phyloP scores from a whole-genome alignment of 164 flowering plant species.

The Umbilicus rupestris region DNA sequence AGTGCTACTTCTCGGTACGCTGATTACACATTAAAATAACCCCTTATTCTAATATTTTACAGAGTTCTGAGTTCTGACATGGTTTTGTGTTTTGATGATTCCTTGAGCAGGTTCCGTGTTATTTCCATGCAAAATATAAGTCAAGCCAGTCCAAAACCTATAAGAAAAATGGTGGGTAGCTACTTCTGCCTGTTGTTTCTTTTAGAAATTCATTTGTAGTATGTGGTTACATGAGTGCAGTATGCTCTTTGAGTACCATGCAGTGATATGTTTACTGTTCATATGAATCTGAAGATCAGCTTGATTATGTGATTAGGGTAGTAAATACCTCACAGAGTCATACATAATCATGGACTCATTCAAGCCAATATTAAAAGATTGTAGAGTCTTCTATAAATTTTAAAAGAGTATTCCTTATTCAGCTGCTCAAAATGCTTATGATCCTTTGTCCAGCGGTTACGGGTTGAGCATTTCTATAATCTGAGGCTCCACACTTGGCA shows the following conservation, averaged over 20 bases:
- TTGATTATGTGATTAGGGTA: not conserved
- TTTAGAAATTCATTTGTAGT: not conserved
- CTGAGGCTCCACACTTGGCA: not conserved
- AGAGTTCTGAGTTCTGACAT: not conserved
- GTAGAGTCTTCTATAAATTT: not conserved
- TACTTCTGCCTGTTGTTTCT: not conserved
- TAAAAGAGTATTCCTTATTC: not conserved
- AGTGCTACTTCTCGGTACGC: constrained; percentile 62
- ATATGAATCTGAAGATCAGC: not conserved
- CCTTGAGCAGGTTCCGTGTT: constrained; percentile 26
- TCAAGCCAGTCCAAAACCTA: constrained; percentile 28
- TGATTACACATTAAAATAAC: not conserved
- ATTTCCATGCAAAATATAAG: constrained; percentile 33
- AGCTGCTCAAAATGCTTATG: not conserved
- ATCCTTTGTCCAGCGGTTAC: not conserved
- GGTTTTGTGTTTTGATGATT: constrained; percentile 1
- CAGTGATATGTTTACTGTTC: not conserved
- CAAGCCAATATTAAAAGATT: not conserved
- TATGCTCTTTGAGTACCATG: not conserved
- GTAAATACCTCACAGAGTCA: not conserved
- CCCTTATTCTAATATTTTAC: not conserved
- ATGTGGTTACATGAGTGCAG: not conserved
- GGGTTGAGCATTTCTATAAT: not conserved
- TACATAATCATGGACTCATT: not conserved
- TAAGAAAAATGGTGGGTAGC: constrained; percentile 28